Base-by-base conservation (phyloP, 768 basidiomycete genomes). In the Lactarius evosmus region DNA sequence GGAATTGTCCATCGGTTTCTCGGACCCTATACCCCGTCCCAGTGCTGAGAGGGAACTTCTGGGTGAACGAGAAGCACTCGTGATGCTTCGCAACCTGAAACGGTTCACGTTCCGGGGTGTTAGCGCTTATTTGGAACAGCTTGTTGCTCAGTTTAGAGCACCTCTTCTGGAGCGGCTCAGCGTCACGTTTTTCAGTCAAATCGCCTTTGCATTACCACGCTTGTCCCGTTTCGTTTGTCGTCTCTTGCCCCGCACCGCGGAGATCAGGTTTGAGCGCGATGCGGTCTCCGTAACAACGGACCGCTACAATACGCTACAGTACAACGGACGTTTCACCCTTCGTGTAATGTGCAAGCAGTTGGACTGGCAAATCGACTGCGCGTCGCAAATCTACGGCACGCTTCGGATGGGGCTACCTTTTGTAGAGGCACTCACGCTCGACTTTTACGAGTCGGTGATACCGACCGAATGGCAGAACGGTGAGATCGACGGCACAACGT, bases 181-280 rank as follows among this genome's bases (percentile, higher is more conserved):
- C 27, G n/a, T 50, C 29, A 62, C 30, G 4, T 27, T 62, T 9
- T 57, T 57, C 34, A 50, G 40, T 17, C 49, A 57, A 11, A 11
- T 51, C 6, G 17, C 22, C 3, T 41, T 32, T 14, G 1, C 19
- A 1, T 41, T 62, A 14, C 54, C 44, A 3, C 38, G 19, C 36
- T 5, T 57, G 4, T 62, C 49, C 8, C 14, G 14, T 11, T 34
- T 62, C 9, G 40, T 27, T 2, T 12, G 9, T 6, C n/a, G n/a
- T n/a, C n/a, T n/a, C n/a, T n/a, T n/a, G n/a, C n/a, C n/a, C n/a
- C n/a, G n/a, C n/a, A n/a, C n/a, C n/a, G n/a, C n/a, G n/a, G n/a
- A n/a, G n/a, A n/a, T n/a, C n/a, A n/a, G n/a, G n/a, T n/a, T 50
- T 40, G 17, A 36, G 22, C 5, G 4, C 29, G 16, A 19, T 0